phyloP scores from a whole-genome alignment of 2,329 filamentous ascomycete species.

The Pseudofabraea citricarpa region DNA sequence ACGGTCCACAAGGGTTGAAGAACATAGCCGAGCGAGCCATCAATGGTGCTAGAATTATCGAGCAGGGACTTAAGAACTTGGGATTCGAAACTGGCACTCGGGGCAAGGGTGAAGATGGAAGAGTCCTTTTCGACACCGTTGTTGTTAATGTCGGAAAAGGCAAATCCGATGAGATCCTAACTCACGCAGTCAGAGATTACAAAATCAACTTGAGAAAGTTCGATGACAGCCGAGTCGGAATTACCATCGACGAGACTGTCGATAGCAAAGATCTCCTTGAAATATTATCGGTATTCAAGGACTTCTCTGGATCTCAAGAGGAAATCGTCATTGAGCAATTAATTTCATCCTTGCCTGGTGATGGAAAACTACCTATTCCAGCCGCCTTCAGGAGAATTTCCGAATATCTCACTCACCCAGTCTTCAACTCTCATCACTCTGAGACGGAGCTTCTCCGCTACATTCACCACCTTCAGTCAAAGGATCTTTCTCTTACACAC shows the following conservation, averaged over 20 bases:
- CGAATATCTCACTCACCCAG: constrained; percentile 77
- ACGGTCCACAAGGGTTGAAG: constrained; percentile 79
- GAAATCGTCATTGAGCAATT: constrained; percentile 32
- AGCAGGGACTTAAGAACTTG: constrained; percentile 55
- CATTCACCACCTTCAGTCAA: constrained; percentile 88
- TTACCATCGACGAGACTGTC: constrained; percentile 76
- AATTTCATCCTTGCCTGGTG: constrained; percentile 37
- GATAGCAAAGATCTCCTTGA: constrained; percentile 49
- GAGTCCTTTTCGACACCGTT: constrained; percentile 75
- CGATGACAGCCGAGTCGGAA: constrained; percentile 55
- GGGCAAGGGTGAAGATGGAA: constrained; percentile 49
- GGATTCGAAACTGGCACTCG: constrained; percentile 60
- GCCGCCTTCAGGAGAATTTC: constrained; percentile 64
- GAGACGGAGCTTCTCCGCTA: constrained; percentile 93
- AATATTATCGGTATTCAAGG: constrained; percentile 52
- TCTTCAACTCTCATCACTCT: constrained; percentile 93
- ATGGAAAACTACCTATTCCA: constrained; percentile 40
- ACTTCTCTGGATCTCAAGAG: constrained; percentile 20
- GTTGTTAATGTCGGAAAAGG: constrained; percentile 53
- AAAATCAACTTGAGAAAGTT: constrained; percentile 60
- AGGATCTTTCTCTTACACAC: constrained; percentile 88
- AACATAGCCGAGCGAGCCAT: constrained; percentile 77
- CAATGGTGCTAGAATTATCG: constrained; percentile 64
- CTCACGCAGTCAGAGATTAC: constrained; percentile 43
- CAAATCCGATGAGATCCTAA: constrained; percentile 45